phyloP scores from a whole-genome alignment of 345 rosid genomes.

The Populus davidiana region DNA sequence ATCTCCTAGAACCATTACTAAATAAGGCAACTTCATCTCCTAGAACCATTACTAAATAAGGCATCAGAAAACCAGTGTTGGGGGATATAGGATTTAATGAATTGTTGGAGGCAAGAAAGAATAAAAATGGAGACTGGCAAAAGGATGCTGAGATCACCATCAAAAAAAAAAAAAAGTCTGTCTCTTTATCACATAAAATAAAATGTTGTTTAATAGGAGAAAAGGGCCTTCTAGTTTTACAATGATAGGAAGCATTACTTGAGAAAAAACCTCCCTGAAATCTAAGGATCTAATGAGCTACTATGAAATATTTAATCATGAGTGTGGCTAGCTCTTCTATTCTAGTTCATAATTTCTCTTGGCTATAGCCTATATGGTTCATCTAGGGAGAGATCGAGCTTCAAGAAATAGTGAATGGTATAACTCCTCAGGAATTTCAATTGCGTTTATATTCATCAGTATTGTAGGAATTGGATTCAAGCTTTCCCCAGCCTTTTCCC shows the following conservation, averaged over 20 bases:
- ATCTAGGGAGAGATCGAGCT: no score
- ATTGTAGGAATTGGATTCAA: not conserved
- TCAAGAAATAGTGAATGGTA: no score
- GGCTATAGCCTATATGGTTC: no score
- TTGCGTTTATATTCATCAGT: not conserved
- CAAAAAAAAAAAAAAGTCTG: not conserved
- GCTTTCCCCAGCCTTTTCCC: slow-evolving; percentile 1
- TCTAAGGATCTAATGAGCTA: not conserved
- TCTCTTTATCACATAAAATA: not conserved
- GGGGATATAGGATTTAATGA: no score
- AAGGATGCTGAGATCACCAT: slow-evolving; percentile 15
- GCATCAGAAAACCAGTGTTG: no score
- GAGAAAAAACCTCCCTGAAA: not conserved
- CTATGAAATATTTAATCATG: no score
- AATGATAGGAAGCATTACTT: not conserved
- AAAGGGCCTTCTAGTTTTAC: slow-evolving; percentile 1
- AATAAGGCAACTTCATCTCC: no score
- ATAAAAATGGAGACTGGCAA: slow-evolving; percentile 14
- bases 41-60: no score
- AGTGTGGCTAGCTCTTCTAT: no score
- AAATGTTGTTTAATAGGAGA: not conserved
- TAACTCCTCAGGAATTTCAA: no score
- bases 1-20: slow-evolving; percentile 3
- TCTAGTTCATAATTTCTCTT: no score
- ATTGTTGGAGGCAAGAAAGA: not conserved